These are phyloP conservation scores for Macrophomina tecta DNA, from an alignment of 2,329 filamentous ascomycete genomes.

Conservation along the genomic window DNA sequence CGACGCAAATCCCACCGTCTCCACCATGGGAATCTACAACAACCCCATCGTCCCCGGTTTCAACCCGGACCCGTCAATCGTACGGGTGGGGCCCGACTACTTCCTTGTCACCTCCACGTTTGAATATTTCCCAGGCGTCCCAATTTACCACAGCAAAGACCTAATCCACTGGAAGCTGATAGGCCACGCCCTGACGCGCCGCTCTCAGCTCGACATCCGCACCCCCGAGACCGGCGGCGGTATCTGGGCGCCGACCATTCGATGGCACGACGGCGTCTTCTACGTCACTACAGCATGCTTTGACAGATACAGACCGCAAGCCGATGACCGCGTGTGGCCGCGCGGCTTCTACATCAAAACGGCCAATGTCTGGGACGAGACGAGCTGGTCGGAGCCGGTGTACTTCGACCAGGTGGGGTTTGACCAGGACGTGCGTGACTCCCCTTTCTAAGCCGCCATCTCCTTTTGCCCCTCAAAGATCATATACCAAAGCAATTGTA, in stretches of 20 bases:
- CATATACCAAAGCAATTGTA: neutral
- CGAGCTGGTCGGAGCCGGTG: constrained; percentile 59
- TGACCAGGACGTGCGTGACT: constrained; percentile 56
- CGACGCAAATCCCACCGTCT: neutral
- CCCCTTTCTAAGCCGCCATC: too few species aligned
- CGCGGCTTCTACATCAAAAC: constrained; percentile 62
- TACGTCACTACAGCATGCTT: constrained; percentile 57
- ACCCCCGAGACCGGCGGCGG: constrained; percentile 58
- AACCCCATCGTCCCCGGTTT: constrained; percentile 66
- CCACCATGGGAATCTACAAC: constrained; percentile 19
- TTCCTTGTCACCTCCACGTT: constrained; percentile 68
- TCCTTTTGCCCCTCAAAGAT: neutral
- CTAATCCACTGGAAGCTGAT: constrained; percentile 61
- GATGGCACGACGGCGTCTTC: constrained; percentile 52
- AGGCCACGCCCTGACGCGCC: constrained; percentile 58
- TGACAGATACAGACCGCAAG: constrained; percentile 50
- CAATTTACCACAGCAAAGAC: constrained; percentile 64
- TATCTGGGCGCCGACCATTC: constrained; percentile 56
- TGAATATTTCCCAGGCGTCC: constrained; percentile 66
- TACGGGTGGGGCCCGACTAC: constrained; percentile 58
- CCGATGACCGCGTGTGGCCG: constrained; percentile 57
- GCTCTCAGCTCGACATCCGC: constrained; percentile 49
- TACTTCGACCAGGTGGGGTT: constrained; percentile 62
- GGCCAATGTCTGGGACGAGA: constrained; percentile 58
- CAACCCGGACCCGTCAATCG: constrained; percentile 66